Base-by-base conservation (phyloP, 306 rosid genomes). In the Pyrus communis region DNA sequence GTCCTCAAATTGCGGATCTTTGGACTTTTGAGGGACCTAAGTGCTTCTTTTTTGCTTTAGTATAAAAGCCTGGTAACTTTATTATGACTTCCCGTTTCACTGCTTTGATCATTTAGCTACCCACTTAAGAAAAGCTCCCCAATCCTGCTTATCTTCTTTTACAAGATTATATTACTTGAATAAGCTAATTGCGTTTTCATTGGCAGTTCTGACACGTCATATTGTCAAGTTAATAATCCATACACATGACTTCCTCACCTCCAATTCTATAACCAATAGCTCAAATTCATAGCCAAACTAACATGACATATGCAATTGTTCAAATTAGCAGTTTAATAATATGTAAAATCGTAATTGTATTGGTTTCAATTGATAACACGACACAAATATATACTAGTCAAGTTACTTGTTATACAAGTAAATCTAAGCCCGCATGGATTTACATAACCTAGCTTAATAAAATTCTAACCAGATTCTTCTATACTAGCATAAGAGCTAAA, bases 41-140 rank as follows among this genome's bases (percentile, higher is more conserved):
- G 49, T 80, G 12, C 72, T 69, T 74, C 80, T 30, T 49, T 61
- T 69, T 81, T 71, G 42, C 78, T 79, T 87, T 87, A 83, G 63
- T 9, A 77, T 71, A 79, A 82, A 88, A 88, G 92, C 85, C 85
- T 61, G 66, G 38, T 15, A 70, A 82, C 91, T 88, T 88, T 90
- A 80, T 79, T 68, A 59, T 70, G 68, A 75, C 74, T 83, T 79
- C 78, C 78, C 1, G 59, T 76, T 78, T 80, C 74, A 86, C 85
- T 87, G 55, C 69, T 43, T 40, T 25, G 69, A 74, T 92, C 86
- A 88, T 84, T 81, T 79, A 74, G 85, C 86, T 55, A 57, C 88
- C 89, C 88, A 88, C 88, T 83, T 82, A 61, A 73, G 78, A 75
- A 80, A 68, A 75, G 71, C 59, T 45, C 69, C 82, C 81, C 81